phyloP scores from a whole-genome alignment of 1,284 basidiomycete genomes.

The Cryptococcus wingfieldii region DNA sequence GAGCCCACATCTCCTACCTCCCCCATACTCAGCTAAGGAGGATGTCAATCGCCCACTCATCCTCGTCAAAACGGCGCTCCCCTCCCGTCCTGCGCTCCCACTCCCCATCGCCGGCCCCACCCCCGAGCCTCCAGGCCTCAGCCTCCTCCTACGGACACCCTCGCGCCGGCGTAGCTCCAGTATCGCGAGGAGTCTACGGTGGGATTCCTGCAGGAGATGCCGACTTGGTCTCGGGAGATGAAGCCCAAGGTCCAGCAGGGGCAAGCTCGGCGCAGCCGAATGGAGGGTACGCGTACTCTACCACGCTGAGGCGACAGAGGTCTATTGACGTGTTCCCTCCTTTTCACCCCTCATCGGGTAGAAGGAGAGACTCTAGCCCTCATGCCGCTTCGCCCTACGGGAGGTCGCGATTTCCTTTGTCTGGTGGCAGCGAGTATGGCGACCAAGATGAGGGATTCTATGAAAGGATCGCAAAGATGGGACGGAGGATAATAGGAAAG shows the following conservation, averaged over 20 bases:
- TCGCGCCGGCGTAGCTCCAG: constrained; percentile 4
- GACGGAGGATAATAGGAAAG: constrained; percentile 26
- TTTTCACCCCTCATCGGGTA: constrained; percentile 18
- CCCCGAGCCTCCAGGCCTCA: constrained; percentile 1
- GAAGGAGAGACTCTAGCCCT: constrained; percentile 2
- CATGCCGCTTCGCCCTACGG: constrained; percentile 11
- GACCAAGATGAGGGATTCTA: constrained; percentile 10
- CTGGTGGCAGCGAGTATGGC: background rate
- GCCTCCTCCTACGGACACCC: constrained; percentile 9
- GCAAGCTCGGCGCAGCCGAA: background rate
- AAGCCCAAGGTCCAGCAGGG: constrained; percentile 8
- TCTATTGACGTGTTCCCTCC: constrained; percentile 28
- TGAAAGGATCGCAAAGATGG: constrained; percentile 14
- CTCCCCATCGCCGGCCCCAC: constrained; percentile 5
- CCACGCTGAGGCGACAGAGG: constrained; percentile 65
- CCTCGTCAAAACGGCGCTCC: constrained; percentile 6
- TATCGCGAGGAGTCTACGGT: constrained; percentile 6
- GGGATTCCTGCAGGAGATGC: constrained; percentile 1
- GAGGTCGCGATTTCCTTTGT: constrained; percentile 1
- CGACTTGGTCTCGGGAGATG: constrained; percentile 10
- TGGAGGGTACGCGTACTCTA: constrained; percentile 66
- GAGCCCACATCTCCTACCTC: too few species aligned
- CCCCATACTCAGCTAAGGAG: too few species aligned
- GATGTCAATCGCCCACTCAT: constrained; percentile 1
- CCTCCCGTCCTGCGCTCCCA: constrained; percentile 9